These are phyloP conservation scores for Eucalyptus erythrocorys DNA, from an alignment of 345 rosid species.

Conservation along the genomic window DNA sequence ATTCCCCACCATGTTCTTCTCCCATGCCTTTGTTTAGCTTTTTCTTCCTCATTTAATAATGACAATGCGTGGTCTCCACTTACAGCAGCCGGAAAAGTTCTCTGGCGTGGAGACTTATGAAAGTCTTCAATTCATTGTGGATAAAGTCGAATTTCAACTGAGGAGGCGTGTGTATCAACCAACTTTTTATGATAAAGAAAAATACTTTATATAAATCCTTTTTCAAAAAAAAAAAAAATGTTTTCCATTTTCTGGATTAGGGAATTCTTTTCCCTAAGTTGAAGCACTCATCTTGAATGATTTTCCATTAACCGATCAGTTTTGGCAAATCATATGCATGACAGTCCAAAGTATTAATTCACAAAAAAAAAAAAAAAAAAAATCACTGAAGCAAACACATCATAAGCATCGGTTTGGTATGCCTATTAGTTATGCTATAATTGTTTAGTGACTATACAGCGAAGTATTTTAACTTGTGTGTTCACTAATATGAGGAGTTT, in stretches of 20 bases:
- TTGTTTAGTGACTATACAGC: neutral
- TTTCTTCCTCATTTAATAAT: neutral
- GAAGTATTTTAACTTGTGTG: neutral
- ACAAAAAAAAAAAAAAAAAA: no score
- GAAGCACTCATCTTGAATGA: neutral
- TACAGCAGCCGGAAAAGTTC: neutral
- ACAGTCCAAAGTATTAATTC: neutral
- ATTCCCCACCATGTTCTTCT: neutral
- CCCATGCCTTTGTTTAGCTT: neutral
- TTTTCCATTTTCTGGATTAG: neutral
- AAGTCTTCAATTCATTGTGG: neutral
- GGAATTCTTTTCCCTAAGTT: neutral
- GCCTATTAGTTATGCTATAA: neutral
- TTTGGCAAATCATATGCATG: neutral
- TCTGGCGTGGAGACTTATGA: neutral
- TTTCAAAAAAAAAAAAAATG: neutral
- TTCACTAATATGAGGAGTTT: neutral
- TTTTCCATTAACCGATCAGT: neutral
- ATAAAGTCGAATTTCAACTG: neutral
- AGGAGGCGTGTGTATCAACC: accelerated
- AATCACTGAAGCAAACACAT: neutral
- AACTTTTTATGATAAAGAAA: neutral
- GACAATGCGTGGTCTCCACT: neutral
- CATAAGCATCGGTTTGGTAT: neutral
- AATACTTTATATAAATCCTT: neutral